phyloP scores from a whole-genome alignment of 345 rosid genomes.

The Noccaea caerulescens region DNA sequence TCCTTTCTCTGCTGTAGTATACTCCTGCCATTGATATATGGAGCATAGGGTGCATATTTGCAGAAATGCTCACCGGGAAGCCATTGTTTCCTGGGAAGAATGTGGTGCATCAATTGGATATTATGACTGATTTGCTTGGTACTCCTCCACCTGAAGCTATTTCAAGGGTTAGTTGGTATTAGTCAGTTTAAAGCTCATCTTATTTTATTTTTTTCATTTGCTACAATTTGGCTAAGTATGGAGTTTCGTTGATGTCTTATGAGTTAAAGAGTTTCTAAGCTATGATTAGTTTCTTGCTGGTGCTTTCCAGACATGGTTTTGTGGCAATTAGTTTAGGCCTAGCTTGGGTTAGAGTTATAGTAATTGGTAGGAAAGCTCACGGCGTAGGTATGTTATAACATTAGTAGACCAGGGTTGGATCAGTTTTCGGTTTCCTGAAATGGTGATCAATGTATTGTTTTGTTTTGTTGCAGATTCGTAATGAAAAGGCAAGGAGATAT shows the following conservation, averaged over 20 bases:
- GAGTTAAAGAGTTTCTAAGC: not conserved
- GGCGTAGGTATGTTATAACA: conserved; percentile 1
- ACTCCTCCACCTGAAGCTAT: conserved; percentile 85
- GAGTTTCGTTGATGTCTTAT: not conserved
- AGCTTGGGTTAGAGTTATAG: not conserved
- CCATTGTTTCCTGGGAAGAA: conserved; percentile 96
- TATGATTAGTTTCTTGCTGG: conserved; percentile 11
- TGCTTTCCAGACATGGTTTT: conserved; percentile 13
- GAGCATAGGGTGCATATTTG: conserved; percentile 99
- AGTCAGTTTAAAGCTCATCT: conserved; percentile 27
- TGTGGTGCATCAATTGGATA: conserved; percentile 96
- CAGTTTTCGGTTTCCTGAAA: conserved; percentile 19
- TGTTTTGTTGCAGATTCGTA: conserved; percentile 68
- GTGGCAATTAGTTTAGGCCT: conserved; percentile 33
- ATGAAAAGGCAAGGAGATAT: conserved; percentile 98
- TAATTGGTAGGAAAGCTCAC: conserved; percentile 4
- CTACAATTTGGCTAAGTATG: not conserved
- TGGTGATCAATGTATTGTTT: conserved; percentile 11
- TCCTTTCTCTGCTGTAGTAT: conserved; percentile 53
- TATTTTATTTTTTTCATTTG: not conserved
- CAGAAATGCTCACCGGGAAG: conserved; percentile 93
- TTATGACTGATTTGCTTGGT: conserved; percentile 96
- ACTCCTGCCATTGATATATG: conserved; percentile 97
- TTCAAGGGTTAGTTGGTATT: conserved; percentile 65
- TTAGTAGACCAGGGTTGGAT: conserved; percentile 13